Percentiles rank a stretch among this genome's conserved stretches.
Conservation (phyloP, 129 eudicot species). For the Tanacetum coccineum region DNA sequence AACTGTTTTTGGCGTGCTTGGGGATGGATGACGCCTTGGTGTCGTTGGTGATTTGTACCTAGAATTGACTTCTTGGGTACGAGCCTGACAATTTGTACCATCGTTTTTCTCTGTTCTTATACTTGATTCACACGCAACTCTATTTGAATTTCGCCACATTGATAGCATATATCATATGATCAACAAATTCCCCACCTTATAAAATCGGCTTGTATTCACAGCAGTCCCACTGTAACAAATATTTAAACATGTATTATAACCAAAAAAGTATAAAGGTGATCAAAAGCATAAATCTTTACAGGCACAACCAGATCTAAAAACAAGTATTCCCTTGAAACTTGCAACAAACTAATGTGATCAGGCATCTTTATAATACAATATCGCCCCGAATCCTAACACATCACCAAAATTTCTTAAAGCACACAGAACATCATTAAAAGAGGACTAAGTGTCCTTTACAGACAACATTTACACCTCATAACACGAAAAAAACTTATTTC, state of each 20-base stretch:
- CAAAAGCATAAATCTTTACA: conserved; percentile 65
- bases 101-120: conserved; percentile 51
- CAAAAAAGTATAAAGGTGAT: conserved; percentile 46
- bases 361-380: conserved; percentile 25
- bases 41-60: conserved; percentile 74
- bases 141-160: conserved; percentile 56
- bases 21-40: conserved; percentile 67
- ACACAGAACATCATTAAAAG: conserved; percentile 9
- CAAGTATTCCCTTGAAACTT: conserved; percentile 32
- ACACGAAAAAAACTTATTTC: conserved; percentile 17
- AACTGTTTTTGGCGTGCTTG: conserved; percentile 42
- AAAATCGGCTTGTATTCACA: background rate
- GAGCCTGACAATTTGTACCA: conserved; percentile 45
- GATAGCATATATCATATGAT: conserved; percentile 35
- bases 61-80: conserved; percentile 63
- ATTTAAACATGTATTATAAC: conserved; percentile 32
- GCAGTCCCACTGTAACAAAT: conserved; percentile 19
- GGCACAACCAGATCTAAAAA: conserved; percentile 47
- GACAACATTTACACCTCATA: conserved; percentile 19
- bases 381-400: conserved; percentile 29
- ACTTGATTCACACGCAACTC: conserved; percentile 49
- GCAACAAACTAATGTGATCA: conserved; percentile 33
- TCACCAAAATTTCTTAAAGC: conserved; percentile 8
- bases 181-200: conserved; percentile 27
- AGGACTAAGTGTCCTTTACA: conserved; percentile 31